Evolutionary conservation across 2,329 filamentous ascomycete species (phyloP).

Genomic region (Elsinoe ampelina): DNA sequence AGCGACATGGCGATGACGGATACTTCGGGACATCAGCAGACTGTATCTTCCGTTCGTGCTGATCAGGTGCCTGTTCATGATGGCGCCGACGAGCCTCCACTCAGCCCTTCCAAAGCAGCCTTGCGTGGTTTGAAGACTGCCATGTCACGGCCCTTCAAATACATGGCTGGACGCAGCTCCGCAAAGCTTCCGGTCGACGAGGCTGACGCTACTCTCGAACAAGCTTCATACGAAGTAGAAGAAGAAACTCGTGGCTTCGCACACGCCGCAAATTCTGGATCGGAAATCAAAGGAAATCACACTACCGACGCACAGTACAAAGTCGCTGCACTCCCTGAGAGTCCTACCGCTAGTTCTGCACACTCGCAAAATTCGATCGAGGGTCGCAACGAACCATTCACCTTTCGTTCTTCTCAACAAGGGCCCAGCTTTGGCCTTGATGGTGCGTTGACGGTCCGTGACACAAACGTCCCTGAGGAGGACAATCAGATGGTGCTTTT

Average conservation of each 20-base stretch:
- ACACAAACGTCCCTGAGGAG: not conserved
- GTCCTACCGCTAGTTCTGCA: not conserved
- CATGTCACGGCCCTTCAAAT: not conserved
- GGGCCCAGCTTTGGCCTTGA: constrained; percentile 1
- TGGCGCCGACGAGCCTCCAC: not conserved
- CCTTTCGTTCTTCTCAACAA: not conserved
- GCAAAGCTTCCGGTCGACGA: not conserved
- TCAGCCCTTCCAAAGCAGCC: constrained; percentile 4
- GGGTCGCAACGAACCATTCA: constrained; percentile 1
- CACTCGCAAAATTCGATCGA: not conserved
- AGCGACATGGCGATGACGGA: not conserved
- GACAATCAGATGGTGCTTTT: not conserved
- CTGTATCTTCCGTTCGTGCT: not conserved
- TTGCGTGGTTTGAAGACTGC: not conserved
- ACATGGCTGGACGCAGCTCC: not conserved
- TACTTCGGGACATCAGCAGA: not conserved
- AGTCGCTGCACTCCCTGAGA: not conserved
- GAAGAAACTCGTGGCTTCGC: no score
- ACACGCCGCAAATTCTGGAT: not conserved
- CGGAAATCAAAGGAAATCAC: not conserved
- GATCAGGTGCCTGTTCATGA: not conserved
- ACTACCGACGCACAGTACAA: not conserved
- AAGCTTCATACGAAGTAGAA: not conserved
- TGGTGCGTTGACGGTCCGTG: not conserved
- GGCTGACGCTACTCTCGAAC: no score